Conservation (phyloP, 116 monocot species). For the Phalaenopsis hybrid region DNA sequence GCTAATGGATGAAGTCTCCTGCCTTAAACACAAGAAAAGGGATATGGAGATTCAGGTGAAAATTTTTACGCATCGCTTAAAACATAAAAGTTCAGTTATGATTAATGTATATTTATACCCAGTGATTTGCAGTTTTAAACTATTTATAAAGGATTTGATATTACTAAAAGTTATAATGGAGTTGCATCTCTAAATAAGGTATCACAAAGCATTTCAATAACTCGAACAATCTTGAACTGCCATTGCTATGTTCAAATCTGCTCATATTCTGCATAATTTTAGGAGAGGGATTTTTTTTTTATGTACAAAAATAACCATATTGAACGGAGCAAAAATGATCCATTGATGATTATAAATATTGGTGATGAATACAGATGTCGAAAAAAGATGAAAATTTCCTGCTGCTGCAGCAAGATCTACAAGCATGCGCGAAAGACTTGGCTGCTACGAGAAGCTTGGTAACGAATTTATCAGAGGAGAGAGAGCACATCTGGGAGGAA, state of each 20-base stretch:
- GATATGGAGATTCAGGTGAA: conserved; percentile 71
- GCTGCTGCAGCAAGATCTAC: conserved; percentile 50
- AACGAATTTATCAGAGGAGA: conserved; percentile 55
- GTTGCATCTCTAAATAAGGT: background rate
- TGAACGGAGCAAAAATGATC: too few relatives aligned
- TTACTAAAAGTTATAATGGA: background rate
- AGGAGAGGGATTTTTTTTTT: background rate
- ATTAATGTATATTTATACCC: background rate
- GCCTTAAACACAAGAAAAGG: conserved; percentile 51
- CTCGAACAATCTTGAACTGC: background rate
- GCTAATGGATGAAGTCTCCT: conserved; percentile 58
- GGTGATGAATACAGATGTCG: conserved; percentile 31
- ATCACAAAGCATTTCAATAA: background rate
- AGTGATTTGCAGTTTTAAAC: background rate
- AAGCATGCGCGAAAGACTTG: conserved; percentile 55
- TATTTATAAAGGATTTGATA: background rate
- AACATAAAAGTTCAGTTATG: background rate
- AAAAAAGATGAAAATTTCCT: conserved; percentile 57
- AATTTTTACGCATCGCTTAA: background rate
- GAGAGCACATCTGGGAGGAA: conserved; percentile 67
- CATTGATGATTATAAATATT: background rate
- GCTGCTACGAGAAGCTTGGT: conserved; percentile 27
- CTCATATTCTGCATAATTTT: background rate
- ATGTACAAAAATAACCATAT: background rate
- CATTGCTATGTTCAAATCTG: background rate